phyloP scores from a whole-genome alignment of 1,284 basidiomycete species.

The Rhizoctonia solani region DNA sequence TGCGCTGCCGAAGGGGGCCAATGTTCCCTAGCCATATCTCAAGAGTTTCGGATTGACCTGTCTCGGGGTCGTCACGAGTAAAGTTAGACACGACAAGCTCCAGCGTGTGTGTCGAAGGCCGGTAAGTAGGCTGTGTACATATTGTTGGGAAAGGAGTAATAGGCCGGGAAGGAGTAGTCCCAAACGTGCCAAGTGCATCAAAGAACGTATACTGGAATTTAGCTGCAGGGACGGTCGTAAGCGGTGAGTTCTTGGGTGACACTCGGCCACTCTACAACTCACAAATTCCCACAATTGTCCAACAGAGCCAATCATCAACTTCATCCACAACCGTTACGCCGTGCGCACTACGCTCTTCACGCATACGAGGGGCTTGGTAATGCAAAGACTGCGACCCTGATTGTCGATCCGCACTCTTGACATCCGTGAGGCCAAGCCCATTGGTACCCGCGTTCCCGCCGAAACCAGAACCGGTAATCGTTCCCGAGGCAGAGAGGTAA shows the following conservation, averaged over 20 bases:
- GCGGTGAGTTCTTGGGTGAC: conserved; percentile 41
- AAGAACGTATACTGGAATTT: conserved; percentile 96
- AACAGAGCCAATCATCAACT: conserved; percentile 92
- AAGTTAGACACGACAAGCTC: conserved; percentile 85
- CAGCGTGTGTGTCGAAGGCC: conserved; percentile 70
- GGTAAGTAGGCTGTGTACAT: conserved; percentile 77
- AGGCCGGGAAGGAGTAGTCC: conserved; percentile 70
- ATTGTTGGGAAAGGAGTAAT: conserved; percentile 90
- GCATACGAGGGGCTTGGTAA: conserved; percentile 73
- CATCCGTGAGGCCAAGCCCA: conserved; percentile 32
- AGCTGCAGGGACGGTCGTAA: conserved; percentile 59
- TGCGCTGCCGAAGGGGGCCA: conserved; percentile 74
- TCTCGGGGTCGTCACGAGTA: conserved; percentile 72
- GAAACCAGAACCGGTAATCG: conserved; percentile 25
- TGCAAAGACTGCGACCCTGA: conserved; percentile 77
- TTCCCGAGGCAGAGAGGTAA: conserved; percentile 72
- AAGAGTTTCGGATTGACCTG: conserved; percentile 55
- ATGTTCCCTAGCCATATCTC: conserved; percentile 89
- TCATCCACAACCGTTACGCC: conserved; percentile 73
- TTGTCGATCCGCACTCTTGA: conserved; percentile 51
- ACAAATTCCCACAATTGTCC: conserved; percentile 97
- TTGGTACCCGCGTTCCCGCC: conserved; percentile 30
- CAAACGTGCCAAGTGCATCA: conserved; percentile 80
- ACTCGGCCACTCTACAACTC: conserved; percentile 48
- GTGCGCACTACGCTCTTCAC: conserved; percentile 70